Evolutionary conservation across 129 eudicot genomes (phyloP), one percentile per base, ranked within the genome.

Genomic region (Centaurea solstitialis): DNA sequence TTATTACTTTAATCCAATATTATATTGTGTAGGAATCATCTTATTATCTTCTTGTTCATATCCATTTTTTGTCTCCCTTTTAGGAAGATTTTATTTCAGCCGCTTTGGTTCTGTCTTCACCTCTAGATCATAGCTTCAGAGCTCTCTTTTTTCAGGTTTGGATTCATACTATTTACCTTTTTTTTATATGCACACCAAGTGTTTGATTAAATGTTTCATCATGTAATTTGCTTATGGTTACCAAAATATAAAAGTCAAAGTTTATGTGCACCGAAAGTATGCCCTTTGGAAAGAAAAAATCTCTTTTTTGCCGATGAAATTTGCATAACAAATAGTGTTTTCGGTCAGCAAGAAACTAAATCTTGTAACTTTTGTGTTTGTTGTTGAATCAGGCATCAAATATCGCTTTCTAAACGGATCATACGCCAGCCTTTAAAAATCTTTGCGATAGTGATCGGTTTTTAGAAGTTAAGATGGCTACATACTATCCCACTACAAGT

Each of bases 401-500:
- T 73, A 72, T 72, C 73, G 57, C 67, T 70, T 76, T 21, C 18
- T 64, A 88, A 82, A 26, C 61, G 39, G 50, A 41, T 62, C 73
- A 23, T 75, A 45, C 10, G 7, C 64, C 15, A 39, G 80, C 43
- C 35, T 23, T 70, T 38, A 13, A 59, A 57, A 6, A 35, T 47
- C 35, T 22, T 38, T 38, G 72, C 62, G 12, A 33, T 26, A 68
- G 57, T 72, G 50, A 22, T 74, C 57, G 70, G 30, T 12, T 57
- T 18, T 53, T 72, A 53, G 74, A 30, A 76, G 26, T 61, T 39
- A 72, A 80, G 72, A 94, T 94, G 98, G 96, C 93, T 45, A 84
- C 98, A 81, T 92, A 87, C 82, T 89, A 90, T 88, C 80, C 94
- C 15, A 87, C 77, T 88, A 81, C 93, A 85, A 87, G 87, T 43